Evolutionary conservation across 106 monocot genomes (phyloP).

Genomic region (Platanthera guangdongensis): DNA sequence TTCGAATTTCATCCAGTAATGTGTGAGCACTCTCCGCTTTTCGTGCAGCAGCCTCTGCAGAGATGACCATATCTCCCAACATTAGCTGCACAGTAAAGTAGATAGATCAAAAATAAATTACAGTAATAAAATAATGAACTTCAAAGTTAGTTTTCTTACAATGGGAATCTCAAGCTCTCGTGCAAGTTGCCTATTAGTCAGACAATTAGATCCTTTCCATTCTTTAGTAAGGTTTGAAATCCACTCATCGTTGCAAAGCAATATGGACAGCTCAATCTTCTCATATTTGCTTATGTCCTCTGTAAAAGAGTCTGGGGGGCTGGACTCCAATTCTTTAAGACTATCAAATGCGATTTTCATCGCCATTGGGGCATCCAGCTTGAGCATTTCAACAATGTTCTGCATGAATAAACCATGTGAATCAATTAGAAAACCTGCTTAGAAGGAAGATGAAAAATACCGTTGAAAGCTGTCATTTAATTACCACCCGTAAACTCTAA

Average conservation of each 20-base stretch:
- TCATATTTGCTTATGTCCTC: conserved; percentile 33
- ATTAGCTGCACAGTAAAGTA: conserved; percentile 45
- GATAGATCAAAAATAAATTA: conserved; percentile 6
- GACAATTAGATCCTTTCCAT: conserved; percentile 41
- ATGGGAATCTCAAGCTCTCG: conserved; percentile 36
- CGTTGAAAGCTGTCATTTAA: no score
- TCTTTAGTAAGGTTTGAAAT: conserved; percentile 45
- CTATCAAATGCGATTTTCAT: conserved; percentile 52
- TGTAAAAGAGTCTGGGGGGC: conserved; percentile 28
- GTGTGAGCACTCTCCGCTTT: conserved; percentile 90
- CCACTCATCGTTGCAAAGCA: conserved; percentile 48
- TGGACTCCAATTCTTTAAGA: conserved; percentile 29
- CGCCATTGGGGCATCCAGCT: conserved; percentile 42
- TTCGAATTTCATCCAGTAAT: conserved; percentile 87
- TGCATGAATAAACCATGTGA: conserved; percentile 12
- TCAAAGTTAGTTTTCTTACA: conserved; percentile 18
- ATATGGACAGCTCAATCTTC: conserved; percentile 34
- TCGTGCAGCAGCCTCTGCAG: conserved; percentile 88
- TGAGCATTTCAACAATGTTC: conserved; percentile 47
- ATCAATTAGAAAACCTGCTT: neutral
- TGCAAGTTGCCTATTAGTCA: conserved; percentile 41
- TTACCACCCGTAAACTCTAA: no score
- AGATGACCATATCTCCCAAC: conserved; percentile 88
- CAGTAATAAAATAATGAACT: neutral
- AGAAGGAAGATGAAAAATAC: neutral